phyloP scores from a whole-genome alignment of 2,329 filamentous ascomycete genomes.

The Botrytis squamosa region DNA sequence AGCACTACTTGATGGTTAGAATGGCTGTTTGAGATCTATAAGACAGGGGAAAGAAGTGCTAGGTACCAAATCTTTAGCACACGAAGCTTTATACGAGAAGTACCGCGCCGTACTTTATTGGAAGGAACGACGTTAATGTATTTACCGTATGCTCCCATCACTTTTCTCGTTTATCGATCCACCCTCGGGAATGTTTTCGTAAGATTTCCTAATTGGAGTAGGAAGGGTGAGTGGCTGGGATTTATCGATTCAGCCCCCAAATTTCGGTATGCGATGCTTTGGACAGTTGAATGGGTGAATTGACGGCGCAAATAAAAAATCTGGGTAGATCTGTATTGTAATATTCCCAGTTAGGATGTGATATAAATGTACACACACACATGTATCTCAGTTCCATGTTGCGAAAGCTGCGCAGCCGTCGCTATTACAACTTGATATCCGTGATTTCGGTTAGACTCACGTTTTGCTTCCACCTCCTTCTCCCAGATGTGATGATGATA shows the following conservation, averaged over 20 bases:
- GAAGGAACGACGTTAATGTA: background rate
- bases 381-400: background rate
- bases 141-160: background rate
- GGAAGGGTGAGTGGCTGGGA: background rate
- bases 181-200: background rate
- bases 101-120: background rate
- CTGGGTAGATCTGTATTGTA: background rate
- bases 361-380: background rate
- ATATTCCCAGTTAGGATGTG: background rate
- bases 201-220: background rate
- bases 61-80: background rate
- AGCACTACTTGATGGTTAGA: background rate
- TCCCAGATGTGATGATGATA: background rate
- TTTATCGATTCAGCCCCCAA: background rate
- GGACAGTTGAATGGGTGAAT: background rate
- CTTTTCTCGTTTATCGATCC: background rate
- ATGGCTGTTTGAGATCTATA: background rate
- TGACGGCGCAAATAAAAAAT: background rate
- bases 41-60: background rate
- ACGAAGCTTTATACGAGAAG: constrained; percentile 1
- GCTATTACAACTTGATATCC: background rate
- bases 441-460: background rate
- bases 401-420: background rate
- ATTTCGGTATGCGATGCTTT: background rate
- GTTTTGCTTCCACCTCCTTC: background rate